These are phyloP conservation scores for Endogone sp. DNA, from an alignment of 192 early-diverging fungal species.

Conservation along the genomic window DNA sequence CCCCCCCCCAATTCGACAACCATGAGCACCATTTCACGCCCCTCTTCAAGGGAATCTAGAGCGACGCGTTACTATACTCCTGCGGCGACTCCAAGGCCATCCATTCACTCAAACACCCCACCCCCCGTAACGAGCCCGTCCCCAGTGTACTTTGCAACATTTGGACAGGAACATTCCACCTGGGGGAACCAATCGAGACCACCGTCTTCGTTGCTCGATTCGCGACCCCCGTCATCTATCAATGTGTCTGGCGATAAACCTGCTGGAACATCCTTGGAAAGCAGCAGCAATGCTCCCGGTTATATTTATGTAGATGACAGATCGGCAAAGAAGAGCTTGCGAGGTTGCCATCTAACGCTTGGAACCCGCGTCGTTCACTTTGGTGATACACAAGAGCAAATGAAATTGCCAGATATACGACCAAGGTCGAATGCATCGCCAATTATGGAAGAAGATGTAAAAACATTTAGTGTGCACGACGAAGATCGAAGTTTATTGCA, in stretches of 20 bases:
- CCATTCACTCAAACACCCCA: background rate
- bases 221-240: background rate
- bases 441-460: background rate
- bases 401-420: background rate
- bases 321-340: background rate
- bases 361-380: background rate
- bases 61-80: background rate
- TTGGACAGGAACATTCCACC: too few species aligned
- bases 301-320: background rate
- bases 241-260: background rate
- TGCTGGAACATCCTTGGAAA: too few species aligned
- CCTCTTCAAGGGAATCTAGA: background rate
- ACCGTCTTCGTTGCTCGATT: background rate
- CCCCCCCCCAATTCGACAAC: too few species aligned
- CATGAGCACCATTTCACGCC: background rate
- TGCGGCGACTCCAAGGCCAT: background rate
- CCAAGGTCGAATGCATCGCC: background rate
- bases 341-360: background rate
- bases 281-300: too few species aligned
- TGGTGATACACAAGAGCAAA: background rate
- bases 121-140: background rate
- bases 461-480: background rate
- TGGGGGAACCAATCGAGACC: background rate
- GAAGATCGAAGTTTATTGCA: background rate
- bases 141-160: background rate